A percentile compares a stretch with the other conserved stretches of the same genome.
Evolutionary conservation across 169 alveolate species (phyloP).

Genomic region (Blepharisma undulans): DNA sequence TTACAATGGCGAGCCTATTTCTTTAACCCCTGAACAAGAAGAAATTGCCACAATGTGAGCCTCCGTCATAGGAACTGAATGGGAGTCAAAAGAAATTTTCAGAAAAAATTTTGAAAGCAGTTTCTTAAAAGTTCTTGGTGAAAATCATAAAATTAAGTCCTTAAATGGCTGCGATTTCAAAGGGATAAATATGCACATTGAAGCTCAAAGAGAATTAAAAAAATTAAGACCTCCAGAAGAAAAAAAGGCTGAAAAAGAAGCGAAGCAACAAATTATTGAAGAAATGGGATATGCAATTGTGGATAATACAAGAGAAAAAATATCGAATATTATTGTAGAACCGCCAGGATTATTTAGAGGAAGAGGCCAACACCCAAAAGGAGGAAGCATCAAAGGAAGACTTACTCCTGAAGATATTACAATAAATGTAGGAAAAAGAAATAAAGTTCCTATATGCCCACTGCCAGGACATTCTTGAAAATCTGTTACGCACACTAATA

Average conservation of each 20-base stretch:
- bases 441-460: conserved; percentile 95
- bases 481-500: conserved; percentile 94
- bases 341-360: conserved; percentile 99
- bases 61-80: conserved; percentile 91
- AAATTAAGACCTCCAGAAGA: conserved; percentile 77
- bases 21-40: conserved; percentile 93
- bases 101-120: conserved; percentile 90
- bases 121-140: conserved; percentile 77
- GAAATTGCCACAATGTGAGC: conserved; percentile 98
- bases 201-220: conserved; percentile 78
- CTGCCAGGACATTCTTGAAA: conserved; percentile 98
- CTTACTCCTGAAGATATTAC: conserved; percentile 94
- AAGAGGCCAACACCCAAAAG: conserved; percentile 99
- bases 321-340: conserved; percentile 93
- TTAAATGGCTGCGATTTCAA: conserved; percentile 91
- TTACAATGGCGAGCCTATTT: conserved; percentile 88
- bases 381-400: conserved; percentile 88
- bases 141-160: conserved; percentile 71
- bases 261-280: conserved; percentile 81
- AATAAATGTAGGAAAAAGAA: conserved; percentile 93
- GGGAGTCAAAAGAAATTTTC: conserved; percentile 91
- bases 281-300: conserved; percentile 84
- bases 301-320: conserved; percentile 91
- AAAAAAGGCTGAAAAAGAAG: conserved; percentile 87
- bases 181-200: conserved; percentile 87